These are phyloP conservation scores for Fusarium virguliforme DNA, from an alignment of 2,329 filamentous ascomycete species.

Conservation along the genomic window DNA sequence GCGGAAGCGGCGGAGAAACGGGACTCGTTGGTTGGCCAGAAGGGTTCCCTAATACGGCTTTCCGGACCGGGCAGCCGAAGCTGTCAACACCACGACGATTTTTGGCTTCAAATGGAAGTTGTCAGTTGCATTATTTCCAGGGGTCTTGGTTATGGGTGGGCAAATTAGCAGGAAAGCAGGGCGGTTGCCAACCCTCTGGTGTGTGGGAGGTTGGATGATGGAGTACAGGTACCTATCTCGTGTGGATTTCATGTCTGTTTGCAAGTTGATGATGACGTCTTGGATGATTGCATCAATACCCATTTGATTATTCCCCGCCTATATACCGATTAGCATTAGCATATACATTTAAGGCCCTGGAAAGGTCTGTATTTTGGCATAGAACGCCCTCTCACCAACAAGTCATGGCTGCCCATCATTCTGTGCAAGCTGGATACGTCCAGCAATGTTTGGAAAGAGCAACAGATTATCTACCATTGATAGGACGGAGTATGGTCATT, in stretches of 20 bases:
- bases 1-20: constrained; percentile 12
- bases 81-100: constrained; percentile 27
- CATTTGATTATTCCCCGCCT: constrained; percentile 41
- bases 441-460: neutral
- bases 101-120: constrained; percentile 16
- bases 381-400: neutral
- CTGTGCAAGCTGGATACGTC: no score
- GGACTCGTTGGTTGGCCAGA: constrained; percentile 39
- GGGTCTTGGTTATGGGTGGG: constrained; percentile 26
- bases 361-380: neutral
- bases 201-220: constrained; percentile 18
- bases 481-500: constrained; percentile 1
- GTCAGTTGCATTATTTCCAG: constrained; percentile 14
- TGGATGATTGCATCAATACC: constrained; percentile 45
- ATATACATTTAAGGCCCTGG: constrained; percentile 18
- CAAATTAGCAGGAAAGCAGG: constrained; percentile 24
- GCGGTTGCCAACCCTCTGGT: constrained; percentile 15
- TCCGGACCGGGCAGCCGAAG: constrained; percentile 43
- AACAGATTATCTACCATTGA: neutral
- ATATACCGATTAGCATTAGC: constrained; percentile 17
- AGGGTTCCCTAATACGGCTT: constrained; percentile 32
- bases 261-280: constrained; percentile 41
- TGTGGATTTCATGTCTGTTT: constrained; percentile 29
- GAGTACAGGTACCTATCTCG: constrained; percentile 32
- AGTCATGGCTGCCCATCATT: no score